Evolutionary conservation across 1,139 yeast genomes (phyloP), one percentile per base, ranked within the genome.

Genomic region (Pichia sp.): DNA sequence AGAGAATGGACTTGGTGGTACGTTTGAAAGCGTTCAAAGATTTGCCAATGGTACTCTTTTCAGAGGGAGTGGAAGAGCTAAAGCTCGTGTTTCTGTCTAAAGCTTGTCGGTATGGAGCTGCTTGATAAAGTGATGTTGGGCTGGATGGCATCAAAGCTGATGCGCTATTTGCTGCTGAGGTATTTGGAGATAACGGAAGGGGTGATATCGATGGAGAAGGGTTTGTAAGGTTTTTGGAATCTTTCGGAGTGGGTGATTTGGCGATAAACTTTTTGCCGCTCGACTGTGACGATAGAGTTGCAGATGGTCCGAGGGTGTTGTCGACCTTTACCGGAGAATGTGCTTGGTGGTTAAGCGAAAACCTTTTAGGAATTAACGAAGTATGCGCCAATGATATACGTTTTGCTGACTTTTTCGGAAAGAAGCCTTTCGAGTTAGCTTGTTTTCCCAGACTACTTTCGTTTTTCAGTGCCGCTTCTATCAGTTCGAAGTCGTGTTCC

Each of bases 1-100:
- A 56, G n/a, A 66, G 38, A 5, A 65, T 52, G 3, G 67, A 63
- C 42, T 58, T 64, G 2, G 67, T 63, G 7, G 62, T 61, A 33
- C 55, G 54, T 42, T 59, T 62, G 27, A 66, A 49, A 7, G 56
- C 61, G 31, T 55, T 47, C 3, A 64, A 41, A 4, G 67, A 64
- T 52, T 59, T 55, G 8, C 62, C 58, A 7, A 61, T 45, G 0
- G 63, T 47, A 36, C 63, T 55, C 33, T 55, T 61, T 2, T 63
- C 67, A 0, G 63, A 59, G 29, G 48, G 49, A 7, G 49, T 47
- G 5, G 59, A 54, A 2, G 55, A 49, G 24, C 51, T 44, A 36
- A 43, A 52, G 38, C 53, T 60, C 14, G 54, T 20, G 4, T 50
- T 38, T 29, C 52, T 41, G 40, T 53, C 48, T 3, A 49, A 10